phyloP scores from a whole-genome alignment of 208 protist species.

The Leishmania guyanensis region DNA sequence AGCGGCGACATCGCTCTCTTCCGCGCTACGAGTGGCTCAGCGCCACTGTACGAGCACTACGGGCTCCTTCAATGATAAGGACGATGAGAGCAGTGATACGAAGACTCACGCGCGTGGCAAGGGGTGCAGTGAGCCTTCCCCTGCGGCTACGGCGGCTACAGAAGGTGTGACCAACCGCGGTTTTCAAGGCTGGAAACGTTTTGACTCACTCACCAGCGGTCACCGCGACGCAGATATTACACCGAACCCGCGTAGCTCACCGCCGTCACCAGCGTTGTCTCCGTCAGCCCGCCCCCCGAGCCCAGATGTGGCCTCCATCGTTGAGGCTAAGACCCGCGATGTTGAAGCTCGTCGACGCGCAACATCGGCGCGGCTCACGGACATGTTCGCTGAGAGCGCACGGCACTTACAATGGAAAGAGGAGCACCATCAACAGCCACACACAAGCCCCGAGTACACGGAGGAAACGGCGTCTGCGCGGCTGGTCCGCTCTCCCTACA shows the following conservation, averaged over 20 bases:
- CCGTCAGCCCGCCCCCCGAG: background rate
- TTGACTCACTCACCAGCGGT: background rate
- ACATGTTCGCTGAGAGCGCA: conserved; percentile 30
- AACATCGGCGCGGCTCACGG: conserved; percentile 21
- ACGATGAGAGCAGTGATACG: background rate
- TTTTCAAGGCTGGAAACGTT: conserved; percentile 31
- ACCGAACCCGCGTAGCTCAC: background rate
- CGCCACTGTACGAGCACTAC: conserved; percentile 3
- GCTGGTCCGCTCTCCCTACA: conserved; percentile 1
- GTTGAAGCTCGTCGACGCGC: conserved; percentile 14
- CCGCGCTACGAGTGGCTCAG: background rate
- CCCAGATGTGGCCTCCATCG: background rate
- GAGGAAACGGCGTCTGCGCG: conserved; percentile 6
- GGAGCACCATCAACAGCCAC: conserved; percentile 17
- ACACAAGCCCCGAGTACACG: conserved; percentile 1
- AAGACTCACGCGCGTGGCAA: background rate
- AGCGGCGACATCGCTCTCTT: background rate
- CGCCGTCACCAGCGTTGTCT: background rate
- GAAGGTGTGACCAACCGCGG: background rate
- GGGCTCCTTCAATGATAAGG: conserved; percentile 12
- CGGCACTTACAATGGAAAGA: conserved; percentile 27
- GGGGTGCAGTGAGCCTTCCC: background rate
- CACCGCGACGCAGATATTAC: background rate
- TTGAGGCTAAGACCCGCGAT: conserved; percentile 7
- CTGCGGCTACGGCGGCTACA: background rate